Percentiles rank a stretch among this genome's conserved stretches.
Evolutionary conservation across 768 basidiomycete genomes (phyloP).

Genomic region (Sistotremastrum niveocremeum): DNA sequence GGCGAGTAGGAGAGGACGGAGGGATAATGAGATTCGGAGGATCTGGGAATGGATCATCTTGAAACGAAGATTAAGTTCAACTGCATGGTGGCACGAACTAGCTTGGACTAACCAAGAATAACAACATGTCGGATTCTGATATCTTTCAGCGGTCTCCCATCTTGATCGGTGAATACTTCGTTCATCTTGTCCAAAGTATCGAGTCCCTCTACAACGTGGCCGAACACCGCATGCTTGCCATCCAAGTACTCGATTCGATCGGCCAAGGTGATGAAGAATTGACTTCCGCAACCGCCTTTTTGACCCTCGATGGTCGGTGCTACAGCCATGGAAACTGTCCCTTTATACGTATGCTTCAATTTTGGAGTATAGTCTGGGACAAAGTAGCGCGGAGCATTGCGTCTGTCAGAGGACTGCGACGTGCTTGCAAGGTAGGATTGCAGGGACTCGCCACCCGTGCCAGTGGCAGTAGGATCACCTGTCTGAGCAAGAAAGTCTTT

Average conservation of each 20-base stretch:
- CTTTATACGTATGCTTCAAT: slow-evolving; percentile 72
- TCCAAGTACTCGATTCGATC: slow-evolving; percentile 93
- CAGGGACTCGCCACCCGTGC: slow-evolving; percentile 85
- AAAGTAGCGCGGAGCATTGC: slow-evolving; percentile 62
- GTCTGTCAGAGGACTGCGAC: slow-evolving; percentile 13
- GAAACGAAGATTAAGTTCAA: neutral
- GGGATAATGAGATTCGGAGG: slow-evolving; percentile 63
- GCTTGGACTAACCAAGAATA: slow-evolving; percentile 55
- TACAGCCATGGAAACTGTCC: slow-evolving; percentile 96
- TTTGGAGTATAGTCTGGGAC: slow-evolving; percentile 67
- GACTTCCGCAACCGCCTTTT: slow-evolving; percentile 77
- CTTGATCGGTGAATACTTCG: slow-evolving; percentile 79
- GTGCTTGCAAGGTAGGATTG: slow-evolving; percentile 54
- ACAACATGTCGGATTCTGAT: slow-evolving; percentile 92
- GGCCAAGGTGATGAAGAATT: slow-evolving; percentile 91
- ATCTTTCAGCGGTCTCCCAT: slow-evolving; percentile 87
- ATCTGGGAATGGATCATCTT: slow-evolving; percentile 94
- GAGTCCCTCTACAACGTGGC: slow-evolving; percentile 86
- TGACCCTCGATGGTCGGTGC: slow-evolving; percentile 63
- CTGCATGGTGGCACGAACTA: neutral
- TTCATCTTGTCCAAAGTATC: slow-evolving; percentile 90
- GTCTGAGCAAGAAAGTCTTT: slow-evolving; percentile 95
- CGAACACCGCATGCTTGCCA: slow-evolving; percentile 88
- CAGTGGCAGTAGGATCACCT: slow-evolving; percentile 93
- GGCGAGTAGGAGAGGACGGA: slow-evolving; percentile 61